phyloP scores from a whole-genome alignment of 1,284 basidiomycete genomes.

The Limonomyces culmigenus region DNA sequence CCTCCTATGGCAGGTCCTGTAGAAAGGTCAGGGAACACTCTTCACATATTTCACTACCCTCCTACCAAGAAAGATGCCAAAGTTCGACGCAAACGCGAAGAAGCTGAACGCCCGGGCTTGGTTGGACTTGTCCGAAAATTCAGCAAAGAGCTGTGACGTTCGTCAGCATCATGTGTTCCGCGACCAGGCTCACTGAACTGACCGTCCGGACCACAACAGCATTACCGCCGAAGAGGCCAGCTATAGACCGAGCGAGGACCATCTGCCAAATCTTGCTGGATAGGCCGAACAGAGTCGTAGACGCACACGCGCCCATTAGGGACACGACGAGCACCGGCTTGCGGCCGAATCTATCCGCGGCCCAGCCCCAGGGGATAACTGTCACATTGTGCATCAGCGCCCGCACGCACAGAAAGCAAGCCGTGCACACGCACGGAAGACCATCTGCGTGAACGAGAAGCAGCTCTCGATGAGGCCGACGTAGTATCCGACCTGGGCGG shows the following conservation, averaged over 20 bases:
- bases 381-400: neutral
- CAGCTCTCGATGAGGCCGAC: neutral
- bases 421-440: neutral
- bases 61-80: neutral
- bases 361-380: neutral
- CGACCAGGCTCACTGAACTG: neutral
- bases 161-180: neutral
- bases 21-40: neutral
- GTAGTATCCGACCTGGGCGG: neutral
- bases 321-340: neutral
- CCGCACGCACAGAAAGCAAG: neutral
- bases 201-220: neutral
- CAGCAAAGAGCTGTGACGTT: neutral
- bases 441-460: neutral
- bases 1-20: neutral
- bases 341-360: neutral
- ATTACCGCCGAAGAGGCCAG: neutral
- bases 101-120: slow-evolving; percentile 1
- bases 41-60: no score
- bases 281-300: neutral
- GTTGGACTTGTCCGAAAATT: neutral
- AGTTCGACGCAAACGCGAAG: neutral
- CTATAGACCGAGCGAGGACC: neutral
- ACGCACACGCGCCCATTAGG: neutral
- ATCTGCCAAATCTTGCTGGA: neutral